These are phyloP conservation scores for Silene latifolia DNA, from an alignment of 148 eudicot genomes.

Conservation along the genomic window DNA sequence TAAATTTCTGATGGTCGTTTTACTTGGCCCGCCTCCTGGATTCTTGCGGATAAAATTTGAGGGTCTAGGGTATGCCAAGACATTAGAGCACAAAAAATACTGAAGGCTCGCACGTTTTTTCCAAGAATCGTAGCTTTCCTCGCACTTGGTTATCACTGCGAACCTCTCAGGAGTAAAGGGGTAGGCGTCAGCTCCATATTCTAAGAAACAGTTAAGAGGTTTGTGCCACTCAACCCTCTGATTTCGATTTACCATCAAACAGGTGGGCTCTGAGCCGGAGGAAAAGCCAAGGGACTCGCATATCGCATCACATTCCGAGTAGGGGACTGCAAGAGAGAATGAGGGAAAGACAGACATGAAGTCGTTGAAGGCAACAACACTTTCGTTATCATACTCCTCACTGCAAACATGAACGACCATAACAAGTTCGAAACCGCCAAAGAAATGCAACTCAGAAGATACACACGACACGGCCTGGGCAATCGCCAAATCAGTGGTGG, in stretches of 20 bases:
- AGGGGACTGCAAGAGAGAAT: not conserved
- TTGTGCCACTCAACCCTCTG: not conserved
- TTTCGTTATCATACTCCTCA: not conserved
- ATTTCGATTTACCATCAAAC: not conserved
- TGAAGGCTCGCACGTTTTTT: too few species aligned
- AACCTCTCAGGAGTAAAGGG: constrained; percentile 7
- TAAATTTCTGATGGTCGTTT: not conserved
- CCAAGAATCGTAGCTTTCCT: not conserved
- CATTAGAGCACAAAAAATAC: not conserved
- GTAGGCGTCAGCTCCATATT: not conserved
- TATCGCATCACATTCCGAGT: not conserved
- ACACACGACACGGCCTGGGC: not conserved
- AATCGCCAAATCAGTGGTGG: not conserved
- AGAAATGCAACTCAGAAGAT: not conserved
- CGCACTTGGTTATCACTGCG: not conserved
- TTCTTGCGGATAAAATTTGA: not conserved
- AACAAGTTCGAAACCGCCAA: not conserved
- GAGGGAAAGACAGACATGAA: not conserved
- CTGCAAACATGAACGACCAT: not conserved
- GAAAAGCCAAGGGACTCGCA: not conserved
- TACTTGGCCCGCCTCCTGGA: not conserved
- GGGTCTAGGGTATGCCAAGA: not conserved
- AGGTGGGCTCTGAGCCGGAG: not conserved
- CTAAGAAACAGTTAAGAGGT: constrained; percentile 2
- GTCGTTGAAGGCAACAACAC: not conserved